These are phyloP conservation scores for Aspergillus eucalypticola DNA, from an alignment of 2,329 filamentous ascomycete genomes.

Conservation along the genomic window DNA sequence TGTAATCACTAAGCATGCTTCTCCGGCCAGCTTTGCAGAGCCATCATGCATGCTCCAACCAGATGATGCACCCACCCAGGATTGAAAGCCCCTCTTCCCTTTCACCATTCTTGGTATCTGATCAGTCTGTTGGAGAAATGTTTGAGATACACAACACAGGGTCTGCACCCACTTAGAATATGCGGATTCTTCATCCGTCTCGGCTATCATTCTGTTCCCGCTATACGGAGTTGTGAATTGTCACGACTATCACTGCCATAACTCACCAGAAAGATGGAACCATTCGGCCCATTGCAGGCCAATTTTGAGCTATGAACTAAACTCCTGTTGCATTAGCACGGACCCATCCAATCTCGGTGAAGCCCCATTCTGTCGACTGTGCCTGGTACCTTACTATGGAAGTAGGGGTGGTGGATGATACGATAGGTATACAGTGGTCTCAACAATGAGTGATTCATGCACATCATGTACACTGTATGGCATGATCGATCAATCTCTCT, in stretches of 20 bases:
- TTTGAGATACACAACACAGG: not conserved
- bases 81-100: not conserved
- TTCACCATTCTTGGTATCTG: not conserved
- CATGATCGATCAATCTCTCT: not conserved
- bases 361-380: not conserved
- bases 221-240: not conserved
- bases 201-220: not conserved
- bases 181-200: constrained; percentile 1
- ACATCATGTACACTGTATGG: not conserved
- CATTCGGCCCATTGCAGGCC: not conserved
- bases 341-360: not conserved
- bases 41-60: not conserved
- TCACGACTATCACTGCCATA: not conserved
- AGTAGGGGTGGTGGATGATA: not conserved
- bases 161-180: not conserved
- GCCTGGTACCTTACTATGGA: not conserved
- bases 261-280: too few relatives aligned
- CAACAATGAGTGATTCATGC: not conserved
- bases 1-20: not conserved
- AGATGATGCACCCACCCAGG: not conserved
- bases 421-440: not conserved
- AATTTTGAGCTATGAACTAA: not conserved
- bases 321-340: not conserved
- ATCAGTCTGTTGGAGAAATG: not conserved
- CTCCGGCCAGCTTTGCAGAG: not conserved